Percentiles rank a stretch among this genome's conserved stretches.
These are phyloP conservation scores for Vigna hirtella DNA, from an alignment of 306 rosid genomes.

Conservation along the genomic window DNA sequence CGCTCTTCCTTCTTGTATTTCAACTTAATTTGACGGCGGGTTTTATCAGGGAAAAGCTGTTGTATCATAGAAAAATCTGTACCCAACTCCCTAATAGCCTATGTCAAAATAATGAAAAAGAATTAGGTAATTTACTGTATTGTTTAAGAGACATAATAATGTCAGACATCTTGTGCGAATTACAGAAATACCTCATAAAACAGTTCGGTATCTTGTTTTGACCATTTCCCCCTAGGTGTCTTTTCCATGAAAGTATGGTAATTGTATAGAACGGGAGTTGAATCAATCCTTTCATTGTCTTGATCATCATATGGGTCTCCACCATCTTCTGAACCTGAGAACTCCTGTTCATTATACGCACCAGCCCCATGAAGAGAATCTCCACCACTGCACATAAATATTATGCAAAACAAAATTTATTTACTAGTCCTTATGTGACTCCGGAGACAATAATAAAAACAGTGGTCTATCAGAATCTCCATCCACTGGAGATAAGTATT, in stretches of 20 bases:
- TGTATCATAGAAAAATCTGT: constrained; percentile 81
- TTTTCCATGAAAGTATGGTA: constrained; percentile 82
- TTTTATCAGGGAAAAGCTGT: constrained; percentile 70
- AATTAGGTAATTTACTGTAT: constrained; percentile 17
- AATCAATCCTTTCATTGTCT: constrained; percentile 43
- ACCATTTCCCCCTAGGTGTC: constrained; percentile 78
- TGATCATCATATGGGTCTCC: constrained; percentile 62
- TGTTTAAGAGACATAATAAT: constrained; percentile 8
- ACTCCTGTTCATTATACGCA: constrained; percentile 55
- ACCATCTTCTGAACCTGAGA: constrained; percentile 61
- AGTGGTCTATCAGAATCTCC: constrained; percentile 45
- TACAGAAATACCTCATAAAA: constrained; percentile 71
- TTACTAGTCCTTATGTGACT: constrained; percentile 24
- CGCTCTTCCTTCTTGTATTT: constrained; percentile 85
- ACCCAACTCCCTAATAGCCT: constrained; percentile 82
- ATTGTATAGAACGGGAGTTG: constrained; percentile 55
- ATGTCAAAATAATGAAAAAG: constrained; percentile 9
- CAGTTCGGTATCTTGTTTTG: constrained; percentile 77
- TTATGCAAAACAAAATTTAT: constrained; percentile 31
- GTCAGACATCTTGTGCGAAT: constrained; percentile 22
- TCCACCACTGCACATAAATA: constrained; percentile 57
- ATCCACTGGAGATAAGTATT: constrained; percentile 56
- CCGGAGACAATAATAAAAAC: constrained; percentile 35
- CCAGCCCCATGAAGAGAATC: constrained; percentile 46
- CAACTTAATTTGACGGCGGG: constrained; percentile 73